Conservation (phyloP, 345 rosid genomes). For the Acer campestre region DNA sequence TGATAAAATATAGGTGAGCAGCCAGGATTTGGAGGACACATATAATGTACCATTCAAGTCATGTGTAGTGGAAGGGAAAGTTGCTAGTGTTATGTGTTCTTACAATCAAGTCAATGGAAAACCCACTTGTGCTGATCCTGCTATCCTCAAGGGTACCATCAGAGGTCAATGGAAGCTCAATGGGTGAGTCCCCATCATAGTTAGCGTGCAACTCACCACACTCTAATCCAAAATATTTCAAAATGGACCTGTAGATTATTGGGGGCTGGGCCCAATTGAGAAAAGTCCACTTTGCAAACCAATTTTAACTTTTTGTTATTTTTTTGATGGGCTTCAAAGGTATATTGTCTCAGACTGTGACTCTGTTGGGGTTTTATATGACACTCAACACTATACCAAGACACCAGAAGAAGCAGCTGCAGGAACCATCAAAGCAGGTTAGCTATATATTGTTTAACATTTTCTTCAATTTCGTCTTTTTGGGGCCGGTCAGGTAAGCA, state of each 20-base stretch:
- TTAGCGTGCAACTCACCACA: not conserved
- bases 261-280: not conserved
- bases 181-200: conserved; percentile 47
- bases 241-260: not conserved
- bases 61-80: conserved; percentile 85
- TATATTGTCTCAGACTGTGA: conserved; percentile 96
- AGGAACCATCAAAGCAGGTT: conserved; percentile 71
- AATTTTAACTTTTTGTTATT: not conserved
- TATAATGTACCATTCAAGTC: conserved; percentile 82
- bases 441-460: not conserved
- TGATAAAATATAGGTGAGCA: conserved; percentile 60
- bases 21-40: conserved; percentile 92
- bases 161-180: conserved; percentile 89
- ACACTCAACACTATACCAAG: conserved; percentile 73
- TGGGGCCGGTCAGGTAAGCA: not conserved
- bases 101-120: conserved; percentile 95
- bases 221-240: too few species aligned
- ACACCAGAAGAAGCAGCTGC: conserved; percentile 94
- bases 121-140: conserved; percentile 91
- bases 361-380: conserved; percentile 71
- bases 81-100: conserved; percentile 97
- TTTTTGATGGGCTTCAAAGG: conserved; percentile 29
- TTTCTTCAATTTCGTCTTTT: not conserved
- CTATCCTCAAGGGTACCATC: conserved; percentile 73
- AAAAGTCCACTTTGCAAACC: not conserved